These are phyloP conservation scores for Dothistroma septosporum DNA, from an alignment of 2,329 filamentous ascomycete genomes.

Conservation along the genomic window DNA sequence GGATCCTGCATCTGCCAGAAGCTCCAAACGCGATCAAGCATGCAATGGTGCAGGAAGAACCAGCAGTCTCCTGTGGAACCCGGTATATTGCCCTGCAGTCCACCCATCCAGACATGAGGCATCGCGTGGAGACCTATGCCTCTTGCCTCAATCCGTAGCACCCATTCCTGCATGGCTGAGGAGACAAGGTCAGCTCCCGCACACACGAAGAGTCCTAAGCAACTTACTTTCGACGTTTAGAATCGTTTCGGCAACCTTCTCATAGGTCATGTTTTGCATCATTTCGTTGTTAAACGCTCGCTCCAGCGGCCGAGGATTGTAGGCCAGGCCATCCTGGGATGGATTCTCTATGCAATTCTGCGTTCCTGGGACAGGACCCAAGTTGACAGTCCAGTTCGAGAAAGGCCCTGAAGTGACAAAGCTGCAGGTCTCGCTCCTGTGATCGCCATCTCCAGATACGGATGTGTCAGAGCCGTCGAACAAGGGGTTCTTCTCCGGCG, in stretches of 20 bases:
- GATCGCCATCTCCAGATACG: slow-evolving; percentile 46
- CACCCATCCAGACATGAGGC: not conserved
- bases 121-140: not conserved
- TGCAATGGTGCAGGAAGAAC: slow-evolving; percentile 1
- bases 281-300: not conserved
- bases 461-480: slow-evolving; percentile 29
- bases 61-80: not conserved
- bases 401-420: slow-evolving; percentile 52
- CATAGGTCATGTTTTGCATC: slow-evolving; percentile 9
- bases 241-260: slow-evolving; percentile 10
- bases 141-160: slow-evolving; percentile 1
- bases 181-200: not conserved
- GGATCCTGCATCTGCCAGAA: not conserved
- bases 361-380: slow-evolving; percentile 23
- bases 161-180: slow-evolving; percentile 6
- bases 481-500: slow-evolving; percentile 43
- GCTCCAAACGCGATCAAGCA: not conserved
- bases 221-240: slow-evolving; percentile 8
- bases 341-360: slow-evolving; percentile 17
- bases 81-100: not conserved
- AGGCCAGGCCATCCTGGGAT: slow-evolving; percentile 21
- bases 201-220: not conserved
- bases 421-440: slow-evolving; percentile 50
- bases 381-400: slow-evolving; percentile 37
- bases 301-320: slow-evolving; percentile 15